Conservation (phyloP, 2,329 filamentous ascomycete genomes). For the Paraconiothyrium brasiliense region DNA sequence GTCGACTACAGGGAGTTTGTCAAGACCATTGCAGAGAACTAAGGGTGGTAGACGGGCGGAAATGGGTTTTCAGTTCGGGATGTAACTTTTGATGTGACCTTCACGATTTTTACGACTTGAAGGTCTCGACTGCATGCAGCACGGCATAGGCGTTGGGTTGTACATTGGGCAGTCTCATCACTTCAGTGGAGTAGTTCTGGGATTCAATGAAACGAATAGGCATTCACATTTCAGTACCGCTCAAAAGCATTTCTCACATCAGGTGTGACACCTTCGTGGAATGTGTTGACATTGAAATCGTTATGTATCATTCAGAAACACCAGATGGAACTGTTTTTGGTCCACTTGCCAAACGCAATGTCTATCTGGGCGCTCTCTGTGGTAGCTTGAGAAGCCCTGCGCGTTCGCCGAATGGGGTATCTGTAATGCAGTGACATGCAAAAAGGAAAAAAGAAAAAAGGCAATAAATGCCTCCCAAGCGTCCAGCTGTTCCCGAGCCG, state of each 20-base stretch:
- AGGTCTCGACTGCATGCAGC: slow-evolving; percentile 29
- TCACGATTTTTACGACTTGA: slow-evolving; percentile 34
- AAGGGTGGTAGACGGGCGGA: slow-evolving; percentile 16
- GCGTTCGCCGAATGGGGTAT: slow-evolving; percentile 47
- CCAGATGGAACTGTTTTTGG: slow-evolving; percentile 37
- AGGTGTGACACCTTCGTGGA: background rate
- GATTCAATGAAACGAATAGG: slow-evolving; percentile 1
- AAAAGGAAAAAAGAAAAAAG: background rate
- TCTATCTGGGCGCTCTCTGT: slow-evolving; percentile 35
- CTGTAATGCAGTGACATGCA: slow-evolving; percentile 21
- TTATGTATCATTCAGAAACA: background rate
- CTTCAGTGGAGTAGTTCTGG: slow-evolving; percentile 1
- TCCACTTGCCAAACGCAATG: slow-evolving; percentile 38
- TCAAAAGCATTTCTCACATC: too few relatives aligned
- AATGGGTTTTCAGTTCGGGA: background rate
- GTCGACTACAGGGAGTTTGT: slow-evolving; percentile 83
- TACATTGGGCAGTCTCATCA: slow-evolving; percentile 17
- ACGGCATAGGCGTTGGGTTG: slow-evolving; percentile 40
- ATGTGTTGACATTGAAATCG: slow-evolving; percentile 2
- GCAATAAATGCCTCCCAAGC: background rate
- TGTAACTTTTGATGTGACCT: slow-evolving; percentile 1
- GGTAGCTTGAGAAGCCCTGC: slow-evolving; percentile 45
- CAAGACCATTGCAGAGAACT: slow-evolving; percentile 53
- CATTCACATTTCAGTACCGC: background rate
- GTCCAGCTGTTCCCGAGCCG: background rate